These are phyloP conservation scores for Aspergillus intermedius DNA, from an alignment of 2,329 filamentous ascomycete genomes.

Conservation along the genomic window DNA sequence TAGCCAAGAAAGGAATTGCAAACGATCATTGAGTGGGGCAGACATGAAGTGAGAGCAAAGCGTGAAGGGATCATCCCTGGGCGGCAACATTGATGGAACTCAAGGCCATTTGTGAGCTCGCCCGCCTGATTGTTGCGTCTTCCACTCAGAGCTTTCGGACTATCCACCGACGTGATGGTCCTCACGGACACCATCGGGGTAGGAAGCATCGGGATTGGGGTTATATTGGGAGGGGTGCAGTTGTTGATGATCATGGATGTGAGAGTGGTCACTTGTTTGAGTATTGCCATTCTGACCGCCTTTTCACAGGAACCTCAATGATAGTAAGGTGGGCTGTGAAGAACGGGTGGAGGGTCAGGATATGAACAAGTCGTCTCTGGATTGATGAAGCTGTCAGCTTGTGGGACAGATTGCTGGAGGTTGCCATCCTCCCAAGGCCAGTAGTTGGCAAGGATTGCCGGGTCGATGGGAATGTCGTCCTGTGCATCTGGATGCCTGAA, in stretches of 20 bases:
- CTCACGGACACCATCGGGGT: not conserved
- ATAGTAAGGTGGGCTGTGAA: not conserved
- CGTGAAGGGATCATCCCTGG: not conserved
- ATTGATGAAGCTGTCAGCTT: conserved; percentile 5
- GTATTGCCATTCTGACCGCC: conserved; percentile 3
- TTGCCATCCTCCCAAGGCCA: conserved; percentile 8
- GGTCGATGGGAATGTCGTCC: conserved; percentile 11
- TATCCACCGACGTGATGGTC: conserved; percentile 1
- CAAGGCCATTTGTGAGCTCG: conserved; percentile 2
- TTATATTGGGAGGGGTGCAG: not conserved
- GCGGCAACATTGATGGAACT: not conserved
- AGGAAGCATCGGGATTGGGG: too few species aligned
- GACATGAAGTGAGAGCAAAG: conserved; percentile 1
- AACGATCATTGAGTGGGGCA: not conserved
- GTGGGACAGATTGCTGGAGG: conserved; percentile 5
- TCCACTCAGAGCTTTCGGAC: conserved; percentile 5
- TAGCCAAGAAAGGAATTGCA: conserved; percentile 2
- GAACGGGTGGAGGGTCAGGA: too few species aligned
- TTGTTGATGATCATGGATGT: conserved; percentile 7
- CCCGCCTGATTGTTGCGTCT: conserved; percentile 1
- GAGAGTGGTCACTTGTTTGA: not conserved
- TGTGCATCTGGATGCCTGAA: conserved; percentile 5
- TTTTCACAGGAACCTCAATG: conserved; percentile 2
- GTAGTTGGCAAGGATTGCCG: conserved; percentile 11
- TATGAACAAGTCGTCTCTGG: conserved; percentile 1